Percentiles rank a stretch among this genome's conserved stretches.
These are phyloP conservation scores for Geotrichum citri-aurantii DNA, from an alignment of 1,139 yeast genomes.

Conservation along the genomic window DNA sequence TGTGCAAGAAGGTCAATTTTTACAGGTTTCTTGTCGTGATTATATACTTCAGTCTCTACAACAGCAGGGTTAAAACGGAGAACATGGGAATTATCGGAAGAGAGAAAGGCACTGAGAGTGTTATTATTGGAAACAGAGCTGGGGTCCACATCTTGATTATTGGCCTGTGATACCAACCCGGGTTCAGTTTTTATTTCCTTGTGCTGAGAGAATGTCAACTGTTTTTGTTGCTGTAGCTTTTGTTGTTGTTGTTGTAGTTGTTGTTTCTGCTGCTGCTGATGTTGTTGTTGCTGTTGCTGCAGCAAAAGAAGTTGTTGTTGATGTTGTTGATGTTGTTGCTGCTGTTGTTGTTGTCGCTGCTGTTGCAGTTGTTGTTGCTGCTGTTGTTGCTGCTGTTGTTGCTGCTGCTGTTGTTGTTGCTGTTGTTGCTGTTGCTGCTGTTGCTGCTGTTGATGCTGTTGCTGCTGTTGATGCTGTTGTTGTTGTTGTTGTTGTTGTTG, in stretches of 20 bases:
- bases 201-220: neutral
- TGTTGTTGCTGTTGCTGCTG: neutral
- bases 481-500: neutral
- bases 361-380: neutral
- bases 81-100: constrained; percentile 1
- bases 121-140: too few relatives aligned
- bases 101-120: neutral
- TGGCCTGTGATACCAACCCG: neutral
- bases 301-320: neutral
- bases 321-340: neutral
- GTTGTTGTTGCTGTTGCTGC: neutral
- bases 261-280: neutral
- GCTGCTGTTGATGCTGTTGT: neutral
- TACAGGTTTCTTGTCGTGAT: constrained; percentile 23
- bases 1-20: constrained; percentile 23
- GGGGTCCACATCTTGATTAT: neutral
- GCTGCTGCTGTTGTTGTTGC: neutral
- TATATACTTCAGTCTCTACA: constrained; percentile 25
- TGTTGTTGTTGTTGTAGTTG: neutral
- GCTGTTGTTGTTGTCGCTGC: neutral
- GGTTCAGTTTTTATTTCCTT: neutral
- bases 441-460: neutral
- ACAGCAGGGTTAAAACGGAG: constrained; percentile 1
- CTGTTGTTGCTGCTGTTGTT: neutral
- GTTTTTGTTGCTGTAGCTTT: neutral